Percentiles rank a stretch among this genome's conserved stretches.
Conservation (phyloP, 345 rosid genomes). For the Odontarrhena argentea region DNA sequence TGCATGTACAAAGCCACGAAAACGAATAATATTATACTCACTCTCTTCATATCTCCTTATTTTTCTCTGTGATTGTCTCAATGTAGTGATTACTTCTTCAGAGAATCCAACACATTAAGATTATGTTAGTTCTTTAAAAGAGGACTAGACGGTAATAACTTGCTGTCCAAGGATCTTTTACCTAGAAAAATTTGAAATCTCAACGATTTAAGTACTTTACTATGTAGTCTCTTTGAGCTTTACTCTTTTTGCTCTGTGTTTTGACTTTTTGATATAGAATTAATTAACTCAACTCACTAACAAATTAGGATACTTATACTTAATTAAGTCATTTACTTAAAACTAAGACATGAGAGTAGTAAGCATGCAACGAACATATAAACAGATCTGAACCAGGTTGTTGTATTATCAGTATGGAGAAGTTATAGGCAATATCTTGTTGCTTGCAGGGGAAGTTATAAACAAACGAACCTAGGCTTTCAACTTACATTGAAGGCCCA, state of each 20-base stretch:
- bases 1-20: neutral
- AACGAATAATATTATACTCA: neutral
- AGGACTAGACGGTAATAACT: neutral
- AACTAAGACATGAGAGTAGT: too few species aligned
- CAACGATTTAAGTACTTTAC: too few species aligned
- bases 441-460: constrained; percentile 19
- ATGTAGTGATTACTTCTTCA: constrained; percentile 5
- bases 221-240: neutral
- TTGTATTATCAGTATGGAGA: too few species aligned
- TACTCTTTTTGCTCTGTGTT: constrained; percentile 3
- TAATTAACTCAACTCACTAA: neutral
- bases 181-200: neutral
- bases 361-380: too few species aligned
- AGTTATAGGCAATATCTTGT: too few species aligned
- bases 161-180: neutral
- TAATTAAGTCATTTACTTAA: too few species aligned
- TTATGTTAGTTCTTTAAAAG: neutral
- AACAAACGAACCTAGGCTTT: constrained; percentile 9
- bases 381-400: too few species aligned
- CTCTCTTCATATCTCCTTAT: neutral
- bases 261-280: neutral
- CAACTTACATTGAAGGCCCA: neutral
- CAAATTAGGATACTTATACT: too few species aligned
- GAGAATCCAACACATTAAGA: neutral
- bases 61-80: neutral